Conservation (phyloP, 1,284 basidiomycete genomes). For the Microbotryum intermedium region DNA sequence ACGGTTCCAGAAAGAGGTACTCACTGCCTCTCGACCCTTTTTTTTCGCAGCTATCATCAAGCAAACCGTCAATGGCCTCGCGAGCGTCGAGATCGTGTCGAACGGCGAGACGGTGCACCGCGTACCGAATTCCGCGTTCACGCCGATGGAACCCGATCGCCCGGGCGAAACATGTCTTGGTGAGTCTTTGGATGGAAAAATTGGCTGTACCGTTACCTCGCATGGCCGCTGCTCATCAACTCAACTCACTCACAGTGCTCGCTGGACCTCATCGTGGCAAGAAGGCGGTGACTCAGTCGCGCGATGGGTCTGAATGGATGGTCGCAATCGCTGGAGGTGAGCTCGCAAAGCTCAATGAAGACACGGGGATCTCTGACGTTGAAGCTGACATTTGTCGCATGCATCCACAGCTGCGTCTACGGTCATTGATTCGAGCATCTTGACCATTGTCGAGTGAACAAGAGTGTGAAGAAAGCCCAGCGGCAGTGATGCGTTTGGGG, state of each 20-base stretch:
- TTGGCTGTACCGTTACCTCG: no score
- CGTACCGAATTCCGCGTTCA: conserved; percentile 16
- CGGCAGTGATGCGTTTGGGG: no score
- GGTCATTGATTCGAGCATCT: no score
- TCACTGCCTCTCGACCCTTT: not conserved
- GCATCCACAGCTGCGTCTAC: no score
- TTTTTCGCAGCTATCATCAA: conserved; percentile 13
- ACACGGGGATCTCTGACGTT: no score
- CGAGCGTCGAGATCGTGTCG: conserved; percentile 18
- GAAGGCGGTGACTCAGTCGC: conserved; percentile 15
- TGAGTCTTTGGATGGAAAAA: conserved; percentile 1
- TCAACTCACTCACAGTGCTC: conserved; percentile 17
- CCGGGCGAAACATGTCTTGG: conserved; percentile 20
- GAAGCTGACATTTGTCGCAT: no score
- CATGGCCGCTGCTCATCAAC: conserved; percentile 3
- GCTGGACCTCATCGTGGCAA: conserved; percentile 27
- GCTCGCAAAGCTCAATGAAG: not conserved
- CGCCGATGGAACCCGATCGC: conserved; percentile 21
- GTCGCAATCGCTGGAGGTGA: conserved; percentile 5
- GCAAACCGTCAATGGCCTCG: not conserved
- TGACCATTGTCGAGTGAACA: no score
- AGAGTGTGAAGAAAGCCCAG: no score
- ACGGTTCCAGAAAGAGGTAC: not conserved
- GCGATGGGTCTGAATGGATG: conserved; percentile 32
- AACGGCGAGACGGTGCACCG: conserved; percentile 12